Evolutionary conservation across 441 rosid genomes (phyloP), one percentile per base, ranked within the genome.

Genomic region (Pelargonium exstipulatum): DNA sequence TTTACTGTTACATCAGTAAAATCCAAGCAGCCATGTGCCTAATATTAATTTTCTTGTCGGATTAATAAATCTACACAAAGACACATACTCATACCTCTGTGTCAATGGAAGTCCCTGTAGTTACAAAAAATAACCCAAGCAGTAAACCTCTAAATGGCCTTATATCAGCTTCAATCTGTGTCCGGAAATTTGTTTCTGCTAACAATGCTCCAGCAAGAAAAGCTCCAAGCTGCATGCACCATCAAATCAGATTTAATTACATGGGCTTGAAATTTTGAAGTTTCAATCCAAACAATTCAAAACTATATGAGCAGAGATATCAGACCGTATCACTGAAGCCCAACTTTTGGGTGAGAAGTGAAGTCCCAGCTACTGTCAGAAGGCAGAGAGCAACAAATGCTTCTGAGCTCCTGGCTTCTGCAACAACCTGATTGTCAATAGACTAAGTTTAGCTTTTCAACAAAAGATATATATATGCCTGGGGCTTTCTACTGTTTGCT

Each of bases 91-190:
- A 5, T 78, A 94, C 99, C 99, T 91, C 85, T 86, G 71, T 85
- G 82, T 94, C 99, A 81, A 94, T 78, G 67, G 99, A 90, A 72
- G 92, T 91, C 78, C 97, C 97, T 55, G 97, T 94, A 60, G 96
- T 88, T 57, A 94, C 94, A 76, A 94, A 94, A 85, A 94, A 94
- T 81, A 91, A 82, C 37, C 99, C 97, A 7, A 91, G 96, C 73
- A 94, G 93, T 74, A 91, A 79, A 67, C 99, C 99, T 87, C 89
- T 87, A 78, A 94, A 94, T 73, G 99, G 99, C 68, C 97, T 86
- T 73, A 94, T 94, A 82, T 94, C 97, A 68, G 97, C 99, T 82
- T 94, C 97, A 61, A 91, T 94, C 78, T 94, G 99, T 69, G 97
- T 94, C 67, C 95, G 74, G 71, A 91, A 91, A 84, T 91, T 94